Base-by-base conservation (phyloP, 169 alveolate species). In the Plasmodium falciparum region DNA sequence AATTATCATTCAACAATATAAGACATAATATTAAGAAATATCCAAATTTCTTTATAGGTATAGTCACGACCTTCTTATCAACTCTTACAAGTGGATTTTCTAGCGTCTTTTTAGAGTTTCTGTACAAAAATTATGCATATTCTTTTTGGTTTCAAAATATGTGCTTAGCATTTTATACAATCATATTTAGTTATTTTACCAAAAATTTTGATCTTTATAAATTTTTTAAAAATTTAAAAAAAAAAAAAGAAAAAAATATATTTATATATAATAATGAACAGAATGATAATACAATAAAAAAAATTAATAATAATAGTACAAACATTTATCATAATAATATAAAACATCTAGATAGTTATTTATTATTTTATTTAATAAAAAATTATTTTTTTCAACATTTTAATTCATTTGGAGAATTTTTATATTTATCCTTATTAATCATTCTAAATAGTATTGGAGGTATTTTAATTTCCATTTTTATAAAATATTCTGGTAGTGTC, bases 71-170 rank as follows among this genome's bases (percentile, higher is more conserved):
- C 8, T 80, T 80, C 6, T 54, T 67, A 61, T 71, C 73, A 45
- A 67, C 83, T 15, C 58, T 80, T 43, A 80, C 73, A 6, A 80
- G 90, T 9, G 90, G 90, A 26, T 80, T 80, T 4, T 69, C 90
- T n/a, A 69, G 73, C 47, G 90, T 69, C 0, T 80, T 67, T 72
- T 62, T 80, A 17, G 90, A 80, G 47, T 80, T 13, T 39, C 73
- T 80, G n/a, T 80, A 69, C 50, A 22, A 43, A 24, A 80, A 66
- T 24, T 80, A 67, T 69, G 70, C 52, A 22, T 22, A 45, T 63
- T 69, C 90, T 49, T 62, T 80, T 15, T 80, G 80, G 83, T 24
- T 80, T 12, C 90, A 80, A 47, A 80, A 67, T 67, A 69, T 80
- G 45, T 80, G 47, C 45, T 45, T 80, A 29, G 52, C 90, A 2